A percentile compares a stretch with the other conserved stretches of the same genome.
phyloP scores from a whole-genome alignment of 2,329 filamentous ascomycete species.

The Sordariomycetes sp. region DNA sequence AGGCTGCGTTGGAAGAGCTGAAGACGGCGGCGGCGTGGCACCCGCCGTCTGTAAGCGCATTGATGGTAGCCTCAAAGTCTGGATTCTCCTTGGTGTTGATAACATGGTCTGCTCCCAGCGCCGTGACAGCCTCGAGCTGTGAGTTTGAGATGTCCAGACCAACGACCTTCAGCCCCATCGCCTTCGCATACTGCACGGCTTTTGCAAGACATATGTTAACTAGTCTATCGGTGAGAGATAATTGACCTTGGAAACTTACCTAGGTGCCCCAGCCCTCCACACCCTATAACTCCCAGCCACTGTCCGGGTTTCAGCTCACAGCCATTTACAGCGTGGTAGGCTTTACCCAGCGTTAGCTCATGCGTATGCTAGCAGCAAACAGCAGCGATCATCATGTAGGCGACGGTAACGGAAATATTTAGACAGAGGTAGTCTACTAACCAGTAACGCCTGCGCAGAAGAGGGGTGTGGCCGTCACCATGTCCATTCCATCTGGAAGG shows the following conservation, averaged over 20 bases:
- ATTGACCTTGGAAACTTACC: constrained; percentile 3
- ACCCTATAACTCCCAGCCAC: constrained; percentile 13
- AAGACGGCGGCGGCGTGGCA: constrained; percentile 28
- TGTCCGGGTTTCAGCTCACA: constrained; percentile 8
- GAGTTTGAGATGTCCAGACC: constrained; percentile 11
- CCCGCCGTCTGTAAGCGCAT: constrained; percentile 27
- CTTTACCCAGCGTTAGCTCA: background rate
- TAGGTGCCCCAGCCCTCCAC: constrained; percentile 13
- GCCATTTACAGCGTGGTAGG: constrained; percentile 9
- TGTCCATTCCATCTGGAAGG: constrained; percentile 11
- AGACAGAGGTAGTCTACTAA: background rate
- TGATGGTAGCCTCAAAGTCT: constrained; percentile 24
- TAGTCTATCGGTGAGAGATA: background rate
- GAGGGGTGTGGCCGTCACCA: constrained; percentile 11
- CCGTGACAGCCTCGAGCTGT: constrained; percentile 8
- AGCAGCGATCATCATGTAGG: too few species aligned
- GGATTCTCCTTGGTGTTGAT: constrained; percentile 13
- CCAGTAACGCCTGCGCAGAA: constrained; percentile 15
- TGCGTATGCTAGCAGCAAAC: too few species aligned
- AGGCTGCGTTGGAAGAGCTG: constrained; percentile 15
- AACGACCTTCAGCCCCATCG: constrained; percentile 10
- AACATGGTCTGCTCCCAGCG: constrained; percentile 7
- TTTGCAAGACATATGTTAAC: background rate
- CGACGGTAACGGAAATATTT: background rate
- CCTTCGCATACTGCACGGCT: constrained; percentile 10